Evolutionary conservation across 306 rosid species (phyloP), one percentile per base, ranked within the genome.

Genomic region (Lagenaria siceraria): DNA sequence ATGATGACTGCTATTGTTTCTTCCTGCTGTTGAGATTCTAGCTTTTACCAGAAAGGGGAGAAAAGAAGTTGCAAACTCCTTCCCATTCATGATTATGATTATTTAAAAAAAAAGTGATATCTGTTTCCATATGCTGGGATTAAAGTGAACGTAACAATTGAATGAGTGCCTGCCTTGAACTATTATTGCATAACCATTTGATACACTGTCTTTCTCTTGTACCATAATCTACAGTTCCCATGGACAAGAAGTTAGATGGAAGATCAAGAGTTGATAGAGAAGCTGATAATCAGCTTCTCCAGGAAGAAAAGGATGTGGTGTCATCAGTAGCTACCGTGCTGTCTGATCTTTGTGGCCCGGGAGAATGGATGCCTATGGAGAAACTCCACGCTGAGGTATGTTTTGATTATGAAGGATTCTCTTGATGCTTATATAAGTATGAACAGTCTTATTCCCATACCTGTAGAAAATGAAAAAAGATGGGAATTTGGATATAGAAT

Each of bases 361-460:
- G 99, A 73, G 99, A 95, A 65, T 95, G 99, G 99, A 95, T 95
- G 99, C 93, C 97, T 27, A 89, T 92, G 99, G 99, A 95, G 88
- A 95, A 88, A 82, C 97, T 95, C 84, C 99, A 95, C 63, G 21
- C 89, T 0, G 92, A 90, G 97, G 99, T 95, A 76, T 84, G 92
- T 86, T 70, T 83, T 79, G 29, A 11, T 74, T 74, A 2, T 36
- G 64, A 74, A 74, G 52, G 64, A 27, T 22, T 38, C 33, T 70
- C 40, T 70, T 74, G 64, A 33, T 54, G 1, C 75, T 69, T 69
- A 21, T 42, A 11, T 69, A 22, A 42, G 24, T 11, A 68, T 68
- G 74, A 22, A 40, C 3, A 40, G 54, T 40, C 29, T 68, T 68
- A 21, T 68, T 5, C 15, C 25, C 8, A 42, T 31, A 53, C 29